A percentile compares a stretch with the other conserved stretches of the same genome.
These are phyloP conservation scores for Styphnolobium japonicum DNA, from an alignment of 306 rosid species.

Conservation along the genomic window DNA sequence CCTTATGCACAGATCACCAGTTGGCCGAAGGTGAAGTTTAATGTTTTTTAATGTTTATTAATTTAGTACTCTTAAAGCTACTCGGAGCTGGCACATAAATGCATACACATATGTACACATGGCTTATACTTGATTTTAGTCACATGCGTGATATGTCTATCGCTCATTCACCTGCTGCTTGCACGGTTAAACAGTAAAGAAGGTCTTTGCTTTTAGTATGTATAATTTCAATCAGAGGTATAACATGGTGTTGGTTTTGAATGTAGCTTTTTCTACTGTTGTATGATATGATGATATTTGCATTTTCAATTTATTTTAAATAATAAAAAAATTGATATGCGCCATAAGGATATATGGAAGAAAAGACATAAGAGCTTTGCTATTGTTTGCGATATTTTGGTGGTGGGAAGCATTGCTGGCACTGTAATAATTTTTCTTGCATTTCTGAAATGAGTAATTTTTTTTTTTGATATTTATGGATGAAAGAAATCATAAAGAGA, in stretches of 20 bases:
- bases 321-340: background rate
- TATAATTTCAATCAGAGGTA: background rate
- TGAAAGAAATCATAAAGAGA: too few relatives aligned
- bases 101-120: background rate
- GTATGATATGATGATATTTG: background rate
- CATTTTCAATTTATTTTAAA: background rate
- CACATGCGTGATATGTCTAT: background rate
- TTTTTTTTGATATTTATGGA: too few relatives aligned
- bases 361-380: too few relatives aligned
- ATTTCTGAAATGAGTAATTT: too few relatives aligned
- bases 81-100: background rate
- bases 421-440: too few relatives aligned
- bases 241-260: conserved; percentile 7
- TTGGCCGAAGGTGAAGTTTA: conserved; percentile 77
- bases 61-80: background rate
- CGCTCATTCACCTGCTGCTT: background rate
- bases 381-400: too few relatives aligned
- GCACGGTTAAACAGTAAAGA: background rate
- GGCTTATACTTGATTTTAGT: conserved; percentile 1
- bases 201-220: background rate
- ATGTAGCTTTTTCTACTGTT: background rate
- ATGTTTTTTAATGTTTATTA: background rate
- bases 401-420: too few relatives aligned
- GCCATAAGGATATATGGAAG: background rate
- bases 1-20: conserved; percentile 85